Evolutionary conservation across 768 basidiomycete genomes (phyloP), one percentile per base, ranked within the genome.

Genomic region (Lanmaoa rubissima): DNA sequence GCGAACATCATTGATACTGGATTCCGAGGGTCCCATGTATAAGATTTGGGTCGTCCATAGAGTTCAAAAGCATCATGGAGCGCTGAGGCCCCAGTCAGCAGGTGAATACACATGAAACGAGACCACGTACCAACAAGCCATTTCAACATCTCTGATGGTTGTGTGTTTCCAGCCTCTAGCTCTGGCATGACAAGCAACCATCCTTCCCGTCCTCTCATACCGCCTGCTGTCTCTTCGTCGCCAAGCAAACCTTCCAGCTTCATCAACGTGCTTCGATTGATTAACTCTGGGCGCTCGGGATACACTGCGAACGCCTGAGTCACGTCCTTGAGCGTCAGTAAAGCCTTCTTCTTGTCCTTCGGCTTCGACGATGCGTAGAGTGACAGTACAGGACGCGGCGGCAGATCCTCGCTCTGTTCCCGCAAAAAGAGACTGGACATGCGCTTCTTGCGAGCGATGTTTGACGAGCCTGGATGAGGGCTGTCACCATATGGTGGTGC

Each of bases 141-240:
- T 67, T 86, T 90, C 58, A 95, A 76, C 89, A 95, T 93, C 71
- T 96, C 94, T 8, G 79, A 80, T 14, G 89, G 80, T 45, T 85
- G 85, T 14, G 79, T 81, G 32, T 79, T 76, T 31, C 82, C 80
- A 21, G 75, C 77, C 60, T 90, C 86, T 14, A 85, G 73, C 66
- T 95, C 93, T 24, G 95, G 95, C 91, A 98, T 95, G 52, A 97
- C 73, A 63, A 98, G 76, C 12, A 92, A 68, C 90, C 92, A 98
- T 3, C 88, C 94, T 62, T 94, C 89, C 55, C 87, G 75, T 12
- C 79, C 77, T 62, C 81, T 82, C 80, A 93, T 86, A 4, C 71
- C 73, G 28, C 82, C 83, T n/a, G 81, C 77, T 12, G 89, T 84
- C 28, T 84, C 79, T 66, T 95, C 90, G 32, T 88, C 86, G 2